Percentiles rank a stretch among this genome's conserved stretches.
These are phyloP conservation scores for Guyanaporus albipodus DNA, from an alignment of 768 basidiomycete genomes.

Conservation along the genomic window DNA sequence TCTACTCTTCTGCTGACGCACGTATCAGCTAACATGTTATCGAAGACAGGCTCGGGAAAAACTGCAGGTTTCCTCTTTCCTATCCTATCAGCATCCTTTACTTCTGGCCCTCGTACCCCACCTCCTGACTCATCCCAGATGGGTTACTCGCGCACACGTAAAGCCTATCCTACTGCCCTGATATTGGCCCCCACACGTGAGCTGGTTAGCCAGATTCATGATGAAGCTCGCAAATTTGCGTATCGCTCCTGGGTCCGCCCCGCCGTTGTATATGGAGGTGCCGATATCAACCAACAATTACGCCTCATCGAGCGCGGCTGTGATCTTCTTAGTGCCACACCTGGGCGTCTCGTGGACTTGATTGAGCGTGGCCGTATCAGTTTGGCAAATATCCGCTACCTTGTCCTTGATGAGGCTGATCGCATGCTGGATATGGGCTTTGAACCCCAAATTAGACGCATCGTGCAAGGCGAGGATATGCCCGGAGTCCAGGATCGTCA, in stretches of 20 bases:
- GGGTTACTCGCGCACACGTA: constrained; percentile 68
- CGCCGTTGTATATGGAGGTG: constrained; percentile 98
- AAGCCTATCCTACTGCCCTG: constrained; percentile 95
- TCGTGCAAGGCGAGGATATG: constrained; percentile 99
- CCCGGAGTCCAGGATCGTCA: constrained; percentile 88
- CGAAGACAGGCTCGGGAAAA: constrained; percentile 97
- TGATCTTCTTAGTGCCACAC: constrained; percentile 94
- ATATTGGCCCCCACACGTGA: constrained; percentile 98
- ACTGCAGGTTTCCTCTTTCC: constrained; percentile 99
- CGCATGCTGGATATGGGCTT: constrained; percentile 99
- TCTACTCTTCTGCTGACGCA: constrained; percentile 3
- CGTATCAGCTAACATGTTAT: constrained; percentile 19
- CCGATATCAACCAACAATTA: constrained; percentile 94
- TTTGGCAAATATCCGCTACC: constrained; percentile 93
- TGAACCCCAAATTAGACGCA: constrained; percentile 97
- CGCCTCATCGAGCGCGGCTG: constrained; percentile 94
- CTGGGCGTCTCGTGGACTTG: constrained; percentile 95
- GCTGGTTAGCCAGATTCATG: constrained; percentile 98
- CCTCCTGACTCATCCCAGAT: constrained; percentile 47
- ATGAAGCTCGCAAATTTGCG: constrained; percentile 97
- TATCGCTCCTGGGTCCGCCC: constrained; percentile 99
- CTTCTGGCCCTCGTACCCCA: constrained; percentile 71
- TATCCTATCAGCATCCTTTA: constrained; percentile 91
- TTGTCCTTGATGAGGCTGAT: constrained; percentile 98
- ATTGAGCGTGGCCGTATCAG: constrained; percentile 98